Evolutionary conservation across 2,329 filamentous ascomycete species (phyloP), one percentile per base, ranked within the genome.

Genomic region (Hypoxylon sp.): DNA sequence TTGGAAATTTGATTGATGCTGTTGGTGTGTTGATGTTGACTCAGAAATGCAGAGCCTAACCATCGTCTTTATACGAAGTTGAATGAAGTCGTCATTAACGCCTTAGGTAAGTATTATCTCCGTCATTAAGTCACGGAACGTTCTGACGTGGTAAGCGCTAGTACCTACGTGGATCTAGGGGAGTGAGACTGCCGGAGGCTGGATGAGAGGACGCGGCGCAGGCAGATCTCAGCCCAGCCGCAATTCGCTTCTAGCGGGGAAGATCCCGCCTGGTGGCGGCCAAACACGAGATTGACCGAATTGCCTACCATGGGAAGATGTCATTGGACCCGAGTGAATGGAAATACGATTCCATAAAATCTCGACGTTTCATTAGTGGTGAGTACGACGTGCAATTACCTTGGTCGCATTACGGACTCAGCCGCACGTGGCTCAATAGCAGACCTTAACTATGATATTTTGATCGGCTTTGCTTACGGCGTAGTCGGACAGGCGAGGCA

Each of bases 131-230:
- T 39, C 29, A 37, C 59, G 39, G 47, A 53, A 44, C 50, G 59
- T 55, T 62, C 60, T 44, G 37, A 66, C 61, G 51, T 52, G 61
- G 62, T 66, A 42, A 62, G 54, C 59, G 35, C 59, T 65, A 63
- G 37, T 54, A 60, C 31, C 46, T 26, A 31, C n/a, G 60, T 37
- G 19, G 59, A 68, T 66, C 62, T 44, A 11, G 19, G 33, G 33
- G 10, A 5, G 24, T 53, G 19, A 55, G n/a, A 5, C 11, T 39
- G n/a, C 47, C 31, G 44, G 59, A 50, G 62, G 65, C 65, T 66
- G 68, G 55, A 44, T 26, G 17, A 68, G 39, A 37, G 53, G 57
- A 57, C 53, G 65, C 52, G 61, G 62, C 68, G 59, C 65, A 55
- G 59, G 26, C 44, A 44, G 51, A 63, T 63, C 62, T 63, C 46